Base-by-base conservation (phyloP, 306 rosid genomes). In the Lathyrus tuberosus region DNA sequence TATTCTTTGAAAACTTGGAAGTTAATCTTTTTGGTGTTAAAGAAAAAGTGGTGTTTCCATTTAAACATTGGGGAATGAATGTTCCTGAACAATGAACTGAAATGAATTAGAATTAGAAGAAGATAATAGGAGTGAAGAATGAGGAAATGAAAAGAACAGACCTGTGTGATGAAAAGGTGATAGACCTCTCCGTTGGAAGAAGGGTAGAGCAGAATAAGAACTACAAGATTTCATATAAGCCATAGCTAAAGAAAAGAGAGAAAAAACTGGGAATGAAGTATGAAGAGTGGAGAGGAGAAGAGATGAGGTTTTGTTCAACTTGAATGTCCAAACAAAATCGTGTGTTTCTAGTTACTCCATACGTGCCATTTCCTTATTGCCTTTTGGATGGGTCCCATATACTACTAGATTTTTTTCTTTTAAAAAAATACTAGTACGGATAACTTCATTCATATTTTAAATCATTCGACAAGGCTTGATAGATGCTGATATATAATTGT, bases 31-130 rank as follows among this genome's bases (percentile, higher is more conserved):
- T 84, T 37, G 31, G 2, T 35, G 40, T 35, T 1, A 82, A 75
- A 79, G 74, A 11, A n/a, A 75, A 54, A 42, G n/a, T 61, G 65
- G 62, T 43, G 60, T 62, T 72, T 48, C 76, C 76, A 79, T 71
- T 73, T 20, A 84, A 83, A 84, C 79, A 73, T 38, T 9, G 84
- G 57, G 66, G 69, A 31, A 63, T 8, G 51, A 66, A 35, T 77
- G 70, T 67, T 52, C 87, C 94, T 87, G 85, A 63, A 53, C 7
- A 77, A 44, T 60, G 13, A 72, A 49, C 15, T 20, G 63, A 71
- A 60, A 38, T 2, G 6, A 54, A 14, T 16, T 9, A 16, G 41
- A 38, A 10, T 15, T 15, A 17, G 1, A 20, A 1, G 38, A 73
- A 76, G 48, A 40, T 10, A 74, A n/a, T 7, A 22, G 10, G 24